Percentiles rank a stretch among this genome's conserved stretches.
Conservation (phyloP, 2,329 filamentous ascomycete species). For the Drechslerella dactyloides region DNA sequence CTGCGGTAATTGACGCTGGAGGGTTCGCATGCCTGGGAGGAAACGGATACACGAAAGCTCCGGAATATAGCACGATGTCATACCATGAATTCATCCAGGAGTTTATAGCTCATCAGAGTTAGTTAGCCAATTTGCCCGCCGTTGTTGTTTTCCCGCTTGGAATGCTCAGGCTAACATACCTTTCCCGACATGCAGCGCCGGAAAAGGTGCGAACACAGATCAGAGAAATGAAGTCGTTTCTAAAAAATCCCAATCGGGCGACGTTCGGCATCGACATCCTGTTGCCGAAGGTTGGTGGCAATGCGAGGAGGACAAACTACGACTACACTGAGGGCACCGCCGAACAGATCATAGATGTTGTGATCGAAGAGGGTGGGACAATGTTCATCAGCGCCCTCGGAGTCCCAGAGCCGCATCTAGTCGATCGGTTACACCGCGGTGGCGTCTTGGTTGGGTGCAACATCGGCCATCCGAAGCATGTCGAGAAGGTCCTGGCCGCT, state of each 20-base stretch:
- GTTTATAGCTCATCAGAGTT: constrained; percentile 46
- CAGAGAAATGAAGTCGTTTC: constrained; percentile 74
- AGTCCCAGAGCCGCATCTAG: constrained; percentile 75
- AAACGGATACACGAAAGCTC: constrained; percentile 37
- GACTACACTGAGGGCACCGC: constrained; percentile 92
- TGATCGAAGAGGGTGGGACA: constrained; percentile 79
- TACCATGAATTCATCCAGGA: constrained; percentile 36
- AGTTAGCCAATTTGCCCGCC: constrained; percentile 1
- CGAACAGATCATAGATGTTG: constrained; percentile 86
- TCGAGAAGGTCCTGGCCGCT: constrained; percentile 80
- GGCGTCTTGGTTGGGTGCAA: constrained; percentile 94
- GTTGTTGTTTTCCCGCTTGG: background rate
- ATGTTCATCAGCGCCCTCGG: constrained; percentile 89
- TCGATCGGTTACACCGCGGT: constrained; percentile 76
- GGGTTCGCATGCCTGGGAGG: constrained; percentile 39
- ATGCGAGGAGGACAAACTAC: constrained; percentile 87
- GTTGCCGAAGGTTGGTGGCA: constrained; percentile 83
- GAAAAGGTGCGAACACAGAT: constrained; percentile 72
- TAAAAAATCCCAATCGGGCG: constrained; percentile 45
- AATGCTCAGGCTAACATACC: constrained; percentile 66
- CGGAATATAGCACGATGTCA: constrained; percentile 29
- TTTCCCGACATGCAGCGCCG: constrained; percentile 9
- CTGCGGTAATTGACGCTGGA: constrained; percentile 40
- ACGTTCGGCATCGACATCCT: constrained; percentile 90
- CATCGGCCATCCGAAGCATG: constrained; percentile 91